Percentiles rank a stretch among this genome's conserved stretches.
These are phyloP conservation scores for Crithidia expoeki DNA, from an alignment of 208 protist genomes.

Conservation along the genomic window DNA sequence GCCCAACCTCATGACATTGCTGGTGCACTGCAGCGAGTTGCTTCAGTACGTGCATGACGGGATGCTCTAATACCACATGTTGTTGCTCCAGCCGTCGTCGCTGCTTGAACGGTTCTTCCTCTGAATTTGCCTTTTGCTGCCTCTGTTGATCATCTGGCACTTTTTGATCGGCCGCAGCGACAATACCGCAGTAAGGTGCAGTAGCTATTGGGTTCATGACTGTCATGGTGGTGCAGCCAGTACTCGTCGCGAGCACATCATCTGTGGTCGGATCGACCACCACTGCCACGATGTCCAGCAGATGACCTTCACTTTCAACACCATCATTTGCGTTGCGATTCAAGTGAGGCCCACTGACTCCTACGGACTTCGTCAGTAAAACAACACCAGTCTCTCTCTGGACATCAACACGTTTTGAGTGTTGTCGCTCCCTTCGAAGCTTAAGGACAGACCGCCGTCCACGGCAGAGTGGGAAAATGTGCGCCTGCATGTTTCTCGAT, in stretches of 20 bases:
- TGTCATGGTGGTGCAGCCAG: slow-evolving; percentile 37
- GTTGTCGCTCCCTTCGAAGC: not conserved
- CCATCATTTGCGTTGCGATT: no score
- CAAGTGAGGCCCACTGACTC: no score
- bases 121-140: not conserved
- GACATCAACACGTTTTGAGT: no score
- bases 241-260: slow-evolving; percentile 54
- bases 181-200: slow-evolving; percentile 39
- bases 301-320: not conserved
- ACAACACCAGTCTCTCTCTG: no score
- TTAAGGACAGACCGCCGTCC: not conserved
- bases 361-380: no score
- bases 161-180: not conserved
- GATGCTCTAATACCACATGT: slow-evolving; percentile 64
- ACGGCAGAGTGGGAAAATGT: slow-evolving; percentile 41
- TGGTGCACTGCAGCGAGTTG: slow-evolving; percentile 44
- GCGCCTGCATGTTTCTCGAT: slow-evolving; percentile 23
- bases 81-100: not conserved
- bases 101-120: not conserved
- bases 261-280: slow-evolving; percentile 49
- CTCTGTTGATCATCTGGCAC: not conserved
- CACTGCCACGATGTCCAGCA: slow-evolving; percentile 55
- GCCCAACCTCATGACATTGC: not conserved
- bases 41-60: slow-evolving; percentile 78
- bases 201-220: slow-evolving; percentile 37